A percentile compares a stretch with the other conserved stretches of the same genome.
phyloP scores from a whole-genome alignment of 345 rosid species.

The Mangifera indica region DNA sequence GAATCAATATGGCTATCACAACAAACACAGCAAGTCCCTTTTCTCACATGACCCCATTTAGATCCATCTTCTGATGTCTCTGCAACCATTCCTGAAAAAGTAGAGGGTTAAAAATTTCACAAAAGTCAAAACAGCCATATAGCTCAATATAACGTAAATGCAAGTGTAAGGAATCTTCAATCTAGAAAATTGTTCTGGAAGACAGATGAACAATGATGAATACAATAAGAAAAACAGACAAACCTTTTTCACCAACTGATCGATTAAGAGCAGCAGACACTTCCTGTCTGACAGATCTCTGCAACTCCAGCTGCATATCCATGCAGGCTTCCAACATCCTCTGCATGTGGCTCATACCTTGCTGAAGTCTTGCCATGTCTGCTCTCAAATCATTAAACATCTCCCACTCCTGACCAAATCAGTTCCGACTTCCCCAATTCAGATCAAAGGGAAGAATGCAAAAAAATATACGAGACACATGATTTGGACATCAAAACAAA shows the following conservation, averaged over 20 bases:
- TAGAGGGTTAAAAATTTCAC: neutral
- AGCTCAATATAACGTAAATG: neutral
- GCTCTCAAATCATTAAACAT: conserved; percentile 86
- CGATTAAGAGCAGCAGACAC: conserved; percentile 97
- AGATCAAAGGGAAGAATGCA: conserved; percentile 8
- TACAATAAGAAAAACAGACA: neutral
- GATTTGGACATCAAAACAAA: neutral
- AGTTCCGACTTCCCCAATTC: conserved; percentile 16
- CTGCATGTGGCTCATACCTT: conserved; percentile 99
- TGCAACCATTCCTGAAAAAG: conserved; percentile 48
- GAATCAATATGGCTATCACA: conserved; percentile 96
- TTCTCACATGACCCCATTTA: conserved; percentile 84
- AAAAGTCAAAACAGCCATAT: neutral
- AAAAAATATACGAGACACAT: neutral
- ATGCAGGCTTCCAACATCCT: conserved; percentile 97
- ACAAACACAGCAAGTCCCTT: conserved; percentile 97
- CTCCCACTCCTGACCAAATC: conserved; percentile 85
- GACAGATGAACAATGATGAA: conserved; percentile 1
- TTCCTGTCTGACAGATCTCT: conserved; percentile 97
- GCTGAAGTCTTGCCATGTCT: conserved; percentile 93
- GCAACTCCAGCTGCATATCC: conserved; percentile 99
- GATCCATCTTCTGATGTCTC: conserved; percentile 94
- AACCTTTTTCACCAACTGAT: conserved; percentile 70
- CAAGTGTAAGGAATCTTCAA: neutral
- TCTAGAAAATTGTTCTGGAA: neutral